Percentiles rank a stretch among this genome's conserved stretches.
These are phyloP conservation scores for Brassica cretica DNA, from an alignment of 345 rosid species.

Conservation along the genomic window DNA sequence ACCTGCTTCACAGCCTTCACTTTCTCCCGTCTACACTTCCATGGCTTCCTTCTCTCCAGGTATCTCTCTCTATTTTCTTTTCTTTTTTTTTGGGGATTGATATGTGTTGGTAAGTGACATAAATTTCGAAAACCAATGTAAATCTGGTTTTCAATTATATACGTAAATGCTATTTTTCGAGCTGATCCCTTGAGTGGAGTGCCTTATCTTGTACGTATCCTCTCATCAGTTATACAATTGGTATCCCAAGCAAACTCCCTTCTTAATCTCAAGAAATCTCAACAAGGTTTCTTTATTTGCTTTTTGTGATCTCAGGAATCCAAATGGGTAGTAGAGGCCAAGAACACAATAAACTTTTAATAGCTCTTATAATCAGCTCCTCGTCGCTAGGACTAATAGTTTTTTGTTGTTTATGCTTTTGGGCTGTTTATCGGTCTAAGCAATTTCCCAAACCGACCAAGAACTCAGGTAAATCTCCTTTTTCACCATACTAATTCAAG, in stretches of 20 bases:
- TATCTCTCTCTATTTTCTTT: slow-evolving; percentile 7
- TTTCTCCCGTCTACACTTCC: slow-evolving; percentile 51
- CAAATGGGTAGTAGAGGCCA: slow-evolving; percentile 40
- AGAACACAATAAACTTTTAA: slow-evolving; percentile 51
- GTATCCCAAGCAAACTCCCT: not conserved
- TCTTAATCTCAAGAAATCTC: not conserved
- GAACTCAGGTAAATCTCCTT: slow-evolving; percentile 50
- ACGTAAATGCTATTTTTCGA: slow-evolving; percentile 6
- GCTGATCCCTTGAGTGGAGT: not conserved
- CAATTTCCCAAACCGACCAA: slow-evolving; percentile 43
- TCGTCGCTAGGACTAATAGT: slow-evolving; percentile 43
- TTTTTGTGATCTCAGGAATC: slow-evolving; percentile 51
- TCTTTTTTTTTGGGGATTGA: not conserved
- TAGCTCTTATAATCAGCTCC: slow-evolving; percentile 56
- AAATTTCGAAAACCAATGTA: not conserved
- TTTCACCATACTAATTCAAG: not conserved
- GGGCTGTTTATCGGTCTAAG: slow-evolving; percentile 30
- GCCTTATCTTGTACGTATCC: slow-evolving; percentile 20
- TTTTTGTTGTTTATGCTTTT: slow-evolving; percentile 23
- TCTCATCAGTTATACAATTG: slow-evolving; percentile 7
- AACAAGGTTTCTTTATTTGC: slow-evolving; percentile 8
- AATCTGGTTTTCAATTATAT: not conserved
- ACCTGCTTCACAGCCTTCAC: slow-evolving; percentile 40
- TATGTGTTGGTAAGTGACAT: slow-evolving; percentile 6
- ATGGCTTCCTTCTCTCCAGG: slow-evolving; percentile 79